Evolutionary conservation across 2,329 filamentous ascomycete genomes (phyloP), one percentile per base, ranked within the genome.

Genomic region (Penicillium brasilianum): DNA sequence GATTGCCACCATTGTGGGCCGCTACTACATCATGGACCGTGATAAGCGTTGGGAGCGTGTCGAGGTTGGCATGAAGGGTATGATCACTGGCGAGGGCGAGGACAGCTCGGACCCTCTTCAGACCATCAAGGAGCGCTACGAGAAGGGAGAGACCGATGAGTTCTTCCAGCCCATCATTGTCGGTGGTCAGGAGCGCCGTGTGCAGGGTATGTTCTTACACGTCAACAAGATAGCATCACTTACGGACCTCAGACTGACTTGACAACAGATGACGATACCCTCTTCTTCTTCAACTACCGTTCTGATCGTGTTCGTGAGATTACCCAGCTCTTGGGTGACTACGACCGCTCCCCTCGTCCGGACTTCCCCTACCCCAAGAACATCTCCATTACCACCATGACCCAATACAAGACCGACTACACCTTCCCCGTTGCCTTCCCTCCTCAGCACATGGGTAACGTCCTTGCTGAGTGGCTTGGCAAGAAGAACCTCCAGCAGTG

Each of bases 281-380:
- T 98, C 72, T 98, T 98, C 87, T 98, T 98, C 88, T 99, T 99
- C 91, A 99, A 99, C 88, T 99, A 99, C 86, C 92, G 95, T 74
- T 98, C 95, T 60, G 95, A 99, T 78, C 93, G 95, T 78, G 94
- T 94, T 56, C 91, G 95, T 71, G 95, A 99, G 80, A 90, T 99
- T 77, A 96, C 93, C 53, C 95, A 98, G 82, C 86, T 99, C 48
- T 84, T 99, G 58, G 95, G 95, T 70, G 91, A 91, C 77, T 89
- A 94, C 75, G 95, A 99, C 83, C 91, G 92, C 74, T 96, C 92
- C 25, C 93, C 93, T 58, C 87, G 87, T 69, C 91, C 93, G 68
- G 92, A 97, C 79, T 97, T 98, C 84, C 85, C 91, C 50, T 98
- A 93, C 84, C 95, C 95, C 71, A 92, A 96, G 82, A 88, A 96